Base-by-base conservation (phyloP, 2,329 filamentous ascomycete genomes). In the Aspergillus intermedius region DNA sequence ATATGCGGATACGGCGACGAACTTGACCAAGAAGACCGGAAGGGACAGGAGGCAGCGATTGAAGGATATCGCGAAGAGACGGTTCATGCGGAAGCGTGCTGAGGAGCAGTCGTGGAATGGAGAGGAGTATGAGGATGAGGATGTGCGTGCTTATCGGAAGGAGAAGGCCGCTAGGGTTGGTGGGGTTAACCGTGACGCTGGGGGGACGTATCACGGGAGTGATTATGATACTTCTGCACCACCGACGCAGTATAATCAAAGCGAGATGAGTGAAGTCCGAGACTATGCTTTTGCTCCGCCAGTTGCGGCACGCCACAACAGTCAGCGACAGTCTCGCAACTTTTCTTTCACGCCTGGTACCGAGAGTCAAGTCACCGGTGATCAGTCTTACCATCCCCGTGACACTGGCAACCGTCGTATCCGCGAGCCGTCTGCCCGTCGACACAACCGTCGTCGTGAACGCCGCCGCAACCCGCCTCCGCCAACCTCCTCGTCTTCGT, bases 151-250 rank as follows among this genome's bases (percentile, higher is more conserved):
- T 30, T 97, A 97, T 74, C 87, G 91, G 21, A 79, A 89, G 62
- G 91, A 97, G 72, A 88, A 85, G 66, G 76, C 89, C 2, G 91
- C 91, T 0, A 80, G 87, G 45, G 90, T 97, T 2, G 91, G 91
- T 32, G 91, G 91, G 17, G 74, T 97, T 67, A 97, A 97, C 71
- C 84, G 85, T 60, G 77, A 86, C 57, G 78, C 84, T 40, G 91
- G 96, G 58, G 87, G 84, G 52, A 87, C 83, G 51, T 95, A 88
- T 78, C 87, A 94, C 63, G 88, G 87, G 67, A 85, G 84, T 44
- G 82, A 84, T 56, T 80, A 79, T 62, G 83, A 82, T 30, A 79
- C 76, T n/a, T 81, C 82, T 34, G 79, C 57, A 76, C 81, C 45
- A 78, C 82, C 52, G 79, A 87, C 54, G 71, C 48, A 74, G 49